These are phyloP conservation scores for Blepharisma stoltei DNA, from an alignment of 73 alveolate species.

Conservation along the genomic window DNA sequence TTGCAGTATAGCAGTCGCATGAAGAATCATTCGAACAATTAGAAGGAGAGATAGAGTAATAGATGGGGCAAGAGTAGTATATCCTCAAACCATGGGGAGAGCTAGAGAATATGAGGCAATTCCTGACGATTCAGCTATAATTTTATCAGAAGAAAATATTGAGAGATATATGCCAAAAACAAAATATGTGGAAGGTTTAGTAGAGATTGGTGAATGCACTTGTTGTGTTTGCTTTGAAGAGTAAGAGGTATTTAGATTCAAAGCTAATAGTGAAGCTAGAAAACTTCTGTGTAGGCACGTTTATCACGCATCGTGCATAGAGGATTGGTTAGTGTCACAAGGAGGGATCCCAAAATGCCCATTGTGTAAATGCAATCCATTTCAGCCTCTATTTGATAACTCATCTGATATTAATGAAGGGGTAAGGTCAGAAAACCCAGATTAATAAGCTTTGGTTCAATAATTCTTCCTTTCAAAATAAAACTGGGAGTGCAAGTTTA, in stretches of 20 bases:
- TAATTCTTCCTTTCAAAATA: no score
- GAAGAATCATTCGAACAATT: no score
- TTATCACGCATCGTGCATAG: neutral
- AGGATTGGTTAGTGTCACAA: neutral
- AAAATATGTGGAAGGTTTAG: neutral
- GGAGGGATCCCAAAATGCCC: neutral
- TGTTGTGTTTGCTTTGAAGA: conserved; percentile 6
- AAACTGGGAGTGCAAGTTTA: no score
- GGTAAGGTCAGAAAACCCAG: neutral
- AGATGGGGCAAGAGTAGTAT: no score
- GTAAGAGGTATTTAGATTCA: neutral
- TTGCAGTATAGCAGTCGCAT: no score
- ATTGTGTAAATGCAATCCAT: neutral
- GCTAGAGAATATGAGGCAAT: neutral
- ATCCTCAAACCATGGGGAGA: neutral
- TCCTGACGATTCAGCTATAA: conserved; percentile 1
- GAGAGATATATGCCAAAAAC: neutral
- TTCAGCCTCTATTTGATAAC: neutral
- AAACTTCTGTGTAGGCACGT: neutral
- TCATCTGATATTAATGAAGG: neutral
- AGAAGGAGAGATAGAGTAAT: no score
- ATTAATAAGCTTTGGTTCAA: no score
- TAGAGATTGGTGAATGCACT: neutral
- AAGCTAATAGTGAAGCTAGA: neutral
- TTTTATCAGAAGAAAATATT: neutral